A percentile compares a stretch with the other conserved stretches of the same genome.
These are phyloP conservation scores for Pisolithus microcarpus DNA, from an alignment of 768 basidiomycete species.

Conservation along the genomic window DNA sequence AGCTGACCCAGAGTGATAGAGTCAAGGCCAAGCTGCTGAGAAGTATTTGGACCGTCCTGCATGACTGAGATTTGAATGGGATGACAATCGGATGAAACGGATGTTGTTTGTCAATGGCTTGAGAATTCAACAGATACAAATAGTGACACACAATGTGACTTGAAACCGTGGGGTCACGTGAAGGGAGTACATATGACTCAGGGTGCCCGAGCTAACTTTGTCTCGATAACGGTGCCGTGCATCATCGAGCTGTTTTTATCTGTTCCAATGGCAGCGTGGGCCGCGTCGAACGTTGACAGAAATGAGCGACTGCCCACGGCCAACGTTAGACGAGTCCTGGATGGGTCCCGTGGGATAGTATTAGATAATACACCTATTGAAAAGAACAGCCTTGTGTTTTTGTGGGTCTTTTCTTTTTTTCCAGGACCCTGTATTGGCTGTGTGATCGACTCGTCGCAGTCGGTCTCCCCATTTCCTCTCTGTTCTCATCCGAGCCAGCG, in stretches of 20 bases:
- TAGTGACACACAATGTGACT: conserved; percentile 8
- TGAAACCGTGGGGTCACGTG: not conserved
- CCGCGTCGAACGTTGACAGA: not conserved
- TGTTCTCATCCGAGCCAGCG: conserved; percentile 30
- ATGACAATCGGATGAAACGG: not conserved
- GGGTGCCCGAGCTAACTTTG: conserved; percentile 5
- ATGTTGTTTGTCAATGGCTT: conserved; percentile 20
- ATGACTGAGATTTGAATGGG: conserved; percentile 15
- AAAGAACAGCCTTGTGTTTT: conserved; percentile 6
- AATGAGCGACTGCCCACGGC: too few relatives aligned
- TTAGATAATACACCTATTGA: conserved; percentile 26
- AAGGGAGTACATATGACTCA: conserved; percentile 5
- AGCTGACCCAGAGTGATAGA: conserved; percentile 80
- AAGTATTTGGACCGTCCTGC: conserved; percentile 24
- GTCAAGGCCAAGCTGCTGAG: conserved; percentile 45
- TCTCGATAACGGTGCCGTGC: not conserved
- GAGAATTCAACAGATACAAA: conserved; percentile 20
- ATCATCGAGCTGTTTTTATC: not conserved
- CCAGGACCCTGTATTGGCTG: conserved; percentile 27
- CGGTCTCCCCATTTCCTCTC: conserved; percentile 32
- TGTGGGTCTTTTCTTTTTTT: not conserved
- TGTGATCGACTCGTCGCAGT: conserved; percentile 40
- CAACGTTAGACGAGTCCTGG: too few relatives aligned
- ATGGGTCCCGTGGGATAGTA: conserved; percentile 15
- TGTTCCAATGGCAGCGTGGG: not conserved